Base-by-base conservation (phyloP, 305 asterid genomes). In the Solanum aculeatissimum region DNA sequence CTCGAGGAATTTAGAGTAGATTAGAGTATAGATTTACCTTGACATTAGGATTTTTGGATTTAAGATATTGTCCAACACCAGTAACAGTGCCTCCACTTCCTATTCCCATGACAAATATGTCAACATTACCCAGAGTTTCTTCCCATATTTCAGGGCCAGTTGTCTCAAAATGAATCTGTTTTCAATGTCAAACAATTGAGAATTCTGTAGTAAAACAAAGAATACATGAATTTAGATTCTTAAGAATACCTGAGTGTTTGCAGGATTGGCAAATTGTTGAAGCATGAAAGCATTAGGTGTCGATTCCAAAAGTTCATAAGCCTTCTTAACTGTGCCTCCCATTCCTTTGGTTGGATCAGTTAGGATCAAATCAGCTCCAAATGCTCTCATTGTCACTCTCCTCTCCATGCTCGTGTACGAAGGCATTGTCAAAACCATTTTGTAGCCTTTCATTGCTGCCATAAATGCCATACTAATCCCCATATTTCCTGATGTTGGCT, bases 121-220 rank as follows among this genome's bases (percentile, higher is more conserved):
- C 98, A 38, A 96, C 99, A 84, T 94, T 88, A 27, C 99, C 99
- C 80, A 90, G 87, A 12, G 98, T 92, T 66, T 96, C 99, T 80
- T 96, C 98, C 98, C 98, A 96, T 85, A 96, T 96, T 89, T 96
- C 99, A 45, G 99, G 99, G 21, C 99, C 99, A 0, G 99, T 96
- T 0, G 98, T 96, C 94, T 95, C 99, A 84, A 93, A 96, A 89
- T 96, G 99, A 35, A 89, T 92, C 98, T 96, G 86, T 51, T 74
- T 80, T 38, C 82, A 81, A 19, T 84, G 63, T 6, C 23, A 15
- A 49, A 5, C 43, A 27, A 7, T 14, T 69, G 35, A 85, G 62
- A 74, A 25, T 9, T 51, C 45, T 13, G 23, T 45, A 16, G 70
- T 15, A 43, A 35, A 35, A 35, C 51, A 7, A 23, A 80, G 19